phyloP scores from a whole-genome alignment of 2,329 filamentous ascomycete species.

The Alternaria arbusti region DNA sequence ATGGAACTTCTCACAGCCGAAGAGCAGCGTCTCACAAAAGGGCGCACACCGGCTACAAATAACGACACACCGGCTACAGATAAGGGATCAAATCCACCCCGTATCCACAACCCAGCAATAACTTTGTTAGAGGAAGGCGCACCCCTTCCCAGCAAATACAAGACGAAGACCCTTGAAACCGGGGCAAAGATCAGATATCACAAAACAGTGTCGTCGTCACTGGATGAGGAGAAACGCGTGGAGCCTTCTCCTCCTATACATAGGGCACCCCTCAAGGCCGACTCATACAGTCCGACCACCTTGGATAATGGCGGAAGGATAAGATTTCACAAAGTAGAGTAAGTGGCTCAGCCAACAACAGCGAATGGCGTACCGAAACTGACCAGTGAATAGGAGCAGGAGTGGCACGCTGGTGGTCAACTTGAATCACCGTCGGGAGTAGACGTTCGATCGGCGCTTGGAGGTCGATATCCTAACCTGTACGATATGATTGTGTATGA shows the following conservation, averaged over 20 bases:
- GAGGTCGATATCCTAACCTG: neutral
- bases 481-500: neutral
- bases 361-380: neutral
- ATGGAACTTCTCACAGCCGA: slow-evolving; percentile 19
- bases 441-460: neutral
- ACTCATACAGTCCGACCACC: neutral
- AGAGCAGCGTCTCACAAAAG: slow-evolving; percentile 7
- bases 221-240: neutral
- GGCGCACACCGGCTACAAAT: neutral
- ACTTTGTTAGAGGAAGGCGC: neutral
- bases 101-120: neutral
- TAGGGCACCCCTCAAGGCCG: neutral
- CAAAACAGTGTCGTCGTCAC: neutral
- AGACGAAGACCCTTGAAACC: neutral
- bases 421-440: neutral
- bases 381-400: neutral
- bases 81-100: neutral
- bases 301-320: neutral
- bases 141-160: neutral
- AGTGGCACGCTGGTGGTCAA: neutral
- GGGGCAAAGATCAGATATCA: neutral
- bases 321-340: neutral
- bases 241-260: neutral
- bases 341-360: neutral
- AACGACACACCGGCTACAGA: neutral